A percentile compares a stretch with the other conserved stretches of the same genome.
Evolutionary conservation across 2,329 filamentous ascomycete genomes (phyloP).

Genomic region (Beauveria caledonica): DNA sequence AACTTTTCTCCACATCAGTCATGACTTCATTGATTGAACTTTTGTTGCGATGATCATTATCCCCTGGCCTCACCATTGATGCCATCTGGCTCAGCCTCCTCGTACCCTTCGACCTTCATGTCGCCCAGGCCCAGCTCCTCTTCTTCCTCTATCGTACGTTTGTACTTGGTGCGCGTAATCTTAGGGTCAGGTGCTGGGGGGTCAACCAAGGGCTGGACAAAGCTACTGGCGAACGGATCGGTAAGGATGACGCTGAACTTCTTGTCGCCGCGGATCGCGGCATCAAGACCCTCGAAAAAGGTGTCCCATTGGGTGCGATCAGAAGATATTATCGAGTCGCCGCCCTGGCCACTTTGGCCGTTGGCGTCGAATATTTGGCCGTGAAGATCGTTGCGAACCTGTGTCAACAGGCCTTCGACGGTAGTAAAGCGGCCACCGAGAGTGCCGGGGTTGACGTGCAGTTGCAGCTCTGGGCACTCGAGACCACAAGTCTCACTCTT

Average conservation of each 20-base stretch:
- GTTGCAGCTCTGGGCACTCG: constrained; percentile 75
- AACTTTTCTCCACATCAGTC: neutral
- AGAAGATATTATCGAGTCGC: constrained; percentile 64
- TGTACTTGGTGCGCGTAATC: constrained; percentile 74
- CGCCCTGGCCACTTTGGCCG: constrained; percentile 44
- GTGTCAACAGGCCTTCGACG: constrained; percentile 84
- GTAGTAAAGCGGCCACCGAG: constrained; percentile 95
- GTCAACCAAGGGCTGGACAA: constrained; percentile 83
- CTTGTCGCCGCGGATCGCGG: constrained; percentile 70
- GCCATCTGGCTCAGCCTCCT: constrained; percentile 25
- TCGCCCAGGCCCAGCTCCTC: constrained; percentile 85
- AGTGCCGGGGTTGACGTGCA: constrained; percentile 86
- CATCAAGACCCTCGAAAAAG: constrained; percentile 72
- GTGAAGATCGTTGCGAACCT: constrained; percentile 84
- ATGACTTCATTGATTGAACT: neutral
- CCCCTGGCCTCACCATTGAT: neutral
- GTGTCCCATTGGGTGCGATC: constrained; percentile 66
- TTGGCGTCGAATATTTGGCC: constrained; percentile 79
- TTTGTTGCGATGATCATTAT: neutral
- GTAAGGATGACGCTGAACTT: constrained; percentile 77
- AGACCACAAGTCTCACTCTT: constrained; percentile 91
- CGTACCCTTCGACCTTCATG: constrained; percentile 87
- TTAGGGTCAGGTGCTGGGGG: constrained; percentile 63
- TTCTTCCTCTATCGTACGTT: constrained; percentile 83
- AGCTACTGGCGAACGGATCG: constrained; percentile 87